phyloP scores from a whole-genome alignment of 2,329 filamentous ascomycete genomes.

The Aspergillus amoenus region DNA sequence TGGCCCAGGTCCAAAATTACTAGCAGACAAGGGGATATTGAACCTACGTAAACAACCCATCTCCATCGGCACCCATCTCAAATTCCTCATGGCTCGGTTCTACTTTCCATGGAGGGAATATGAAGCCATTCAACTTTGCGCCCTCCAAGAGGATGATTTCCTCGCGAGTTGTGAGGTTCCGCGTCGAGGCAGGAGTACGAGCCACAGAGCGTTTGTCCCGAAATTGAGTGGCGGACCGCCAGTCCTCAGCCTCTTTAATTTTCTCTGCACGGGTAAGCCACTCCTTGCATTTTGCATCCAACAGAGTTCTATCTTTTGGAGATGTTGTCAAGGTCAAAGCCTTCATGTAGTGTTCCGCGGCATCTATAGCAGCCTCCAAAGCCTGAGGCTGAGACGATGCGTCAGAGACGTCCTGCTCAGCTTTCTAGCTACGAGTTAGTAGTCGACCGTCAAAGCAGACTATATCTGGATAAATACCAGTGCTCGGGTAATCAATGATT shows the following conservation, averaged over 20 bases:
- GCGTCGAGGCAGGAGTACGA: slow-evolving; percentile 53
- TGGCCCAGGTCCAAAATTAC: background rate
- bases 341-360: slow-evolving; percentile 78
- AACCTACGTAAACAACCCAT: slow-evolving; percentile 62
- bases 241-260: slow-evolving; percentile 59
- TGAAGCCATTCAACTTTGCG: slow-evolving; percentile 76
- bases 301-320: slow-evolving; percentile 62
- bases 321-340: slow-evolving; percentile 64
- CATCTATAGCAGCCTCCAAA: slow-evolving; percentile 71
- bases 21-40: slow-evolving; percentile 1
- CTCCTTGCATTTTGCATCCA: slow-evolving; percentile 68
- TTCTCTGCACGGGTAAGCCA: slow-evolving; percentile 71
- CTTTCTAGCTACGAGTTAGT: slow-evolving; percentile 47
- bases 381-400: slow-evolving; percentile 62
- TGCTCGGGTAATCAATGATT: slow-evolving; percentile 30
- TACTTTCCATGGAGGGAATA: slow-evolving; percentile 81
- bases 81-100: slow-evolving; percentile 65
- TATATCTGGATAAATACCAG: slow-evolving; percentile 24
- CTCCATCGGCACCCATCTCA: slow-evolving; percentile 47
- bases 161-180: slow-evolving; percentile 67
- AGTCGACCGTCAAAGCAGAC: slow-evolving; percentile 17
- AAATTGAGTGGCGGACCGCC: slow-evolving; percentile 25
- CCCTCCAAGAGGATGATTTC: slow-evolving; percentile 73
- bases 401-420: slow-evolving; percentile 52
- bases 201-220: slow-evolving; percentile 30